A percentile compares a stretch with the other conserved stretches of the same genome.
These are phyloP conservation scores for Crucibulum laeve DNA, from an alignment of 768 basidiomycete genomes.

Conservation along the genomic window DNA sequence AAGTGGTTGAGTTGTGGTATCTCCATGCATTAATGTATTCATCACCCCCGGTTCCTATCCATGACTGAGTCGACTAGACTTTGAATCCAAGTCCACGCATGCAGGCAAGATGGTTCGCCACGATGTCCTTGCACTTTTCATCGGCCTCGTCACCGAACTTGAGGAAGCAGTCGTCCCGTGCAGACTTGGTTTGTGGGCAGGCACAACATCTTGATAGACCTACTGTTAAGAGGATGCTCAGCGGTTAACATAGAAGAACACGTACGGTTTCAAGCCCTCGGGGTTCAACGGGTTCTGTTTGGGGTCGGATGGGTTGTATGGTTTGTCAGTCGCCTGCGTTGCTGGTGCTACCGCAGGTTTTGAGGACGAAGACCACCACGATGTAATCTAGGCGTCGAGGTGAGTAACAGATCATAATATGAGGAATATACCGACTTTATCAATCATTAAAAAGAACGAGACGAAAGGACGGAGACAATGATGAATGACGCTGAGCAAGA, in stretches of 20 bases:
- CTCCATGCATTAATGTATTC: too few relatives aligned
- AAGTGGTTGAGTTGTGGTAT: not conserved
- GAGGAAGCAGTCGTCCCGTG: slow-evolving; percentile 94
- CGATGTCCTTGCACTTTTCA: slow-evolving; percentile 76
- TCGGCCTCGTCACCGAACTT: slow-evolving; percentile 63
- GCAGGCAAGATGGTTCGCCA: slow-evolving; percentile 81
- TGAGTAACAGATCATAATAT: too few relatives aligned
- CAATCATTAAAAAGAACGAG: too few relatives aligned
- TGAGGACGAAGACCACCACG: slow-evolving; percentile 48
- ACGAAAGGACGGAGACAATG: too few relatives aligned
- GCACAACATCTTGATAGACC: slow-evolving; percentile 76
- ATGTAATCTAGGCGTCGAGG: too few relatives aligned
- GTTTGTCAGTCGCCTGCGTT: slow-evolving; percentile 26
- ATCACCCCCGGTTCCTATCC: too few relatives aligned
- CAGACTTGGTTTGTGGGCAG: slow-evolving; percentile 88
- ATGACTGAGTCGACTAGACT: slow-evolving; percentile 36
- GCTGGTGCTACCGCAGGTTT: slow-evolving; percentile 9
- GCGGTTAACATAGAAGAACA: not conserved
- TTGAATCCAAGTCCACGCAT: slow-evolving; percentile 93
- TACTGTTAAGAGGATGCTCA: not conserved
- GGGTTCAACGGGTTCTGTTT: slow-evolving; percentile 90
- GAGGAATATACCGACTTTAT: too few relatives aligned
- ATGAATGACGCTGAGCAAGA: too few relatives aligned
- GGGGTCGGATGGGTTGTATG: slow-evolving; percentile 71
- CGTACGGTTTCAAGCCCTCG: slow-evolving; percentile 77